A percentile compares a stretch with the other conserved stretches of the same genome.
Conservation (phyloP, 176 grass and related monocot genomes). For the Guadua angustifolia region DNA sequence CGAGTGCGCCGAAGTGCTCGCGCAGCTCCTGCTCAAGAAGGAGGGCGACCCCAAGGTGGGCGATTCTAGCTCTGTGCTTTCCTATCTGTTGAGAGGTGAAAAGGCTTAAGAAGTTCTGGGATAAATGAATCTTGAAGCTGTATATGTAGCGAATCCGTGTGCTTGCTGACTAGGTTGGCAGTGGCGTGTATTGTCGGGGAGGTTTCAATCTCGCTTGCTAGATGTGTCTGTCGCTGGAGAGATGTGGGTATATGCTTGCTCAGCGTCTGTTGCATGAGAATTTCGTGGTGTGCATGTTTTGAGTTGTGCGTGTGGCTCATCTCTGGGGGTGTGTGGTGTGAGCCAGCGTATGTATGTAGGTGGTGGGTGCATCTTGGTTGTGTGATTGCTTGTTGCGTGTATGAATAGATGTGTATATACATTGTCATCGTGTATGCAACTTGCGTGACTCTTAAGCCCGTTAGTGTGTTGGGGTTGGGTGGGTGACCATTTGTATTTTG, state of each 20-base stretch:
- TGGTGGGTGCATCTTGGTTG: background rate
- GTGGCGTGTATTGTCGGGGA: background rate
- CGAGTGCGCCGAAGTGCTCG: conserved; percentile 73
- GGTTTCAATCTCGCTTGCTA: background rate
- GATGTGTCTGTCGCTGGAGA: background rate
- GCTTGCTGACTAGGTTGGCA: background rate
- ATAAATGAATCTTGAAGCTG: background rate
- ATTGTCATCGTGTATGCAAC: background rate
- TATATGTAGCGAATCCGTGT: conserved; percentile 19
- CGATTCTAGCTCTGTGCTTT: conserved; percentile 23
- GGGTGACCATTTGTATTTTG: background rate
- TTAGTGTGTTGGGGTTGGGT: conserved; percentile 13
- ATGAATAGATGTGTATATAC: background rate
- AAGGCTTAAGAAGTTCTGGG: background rate
- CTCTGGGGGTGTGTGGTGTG: background rate
- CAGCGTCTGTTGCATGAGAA: background rate
- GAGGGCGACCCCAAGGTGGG: conserved; percentile 79
- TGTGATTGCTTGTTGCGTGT: background rate
- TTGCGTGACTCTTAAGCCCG: background rate
- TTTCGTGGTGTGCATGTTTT: background rate
- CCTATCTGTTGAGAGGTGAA: background rate
- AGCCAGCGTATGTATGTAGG: conserved; percentile 14
- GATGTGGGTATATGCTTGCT: background rate
- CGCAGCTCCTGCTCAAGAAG: conserved; percentile 73
- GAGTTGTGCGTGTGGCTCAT: background rate